Conservation (phyloP, 78 protist genomes). For the Mastigamoeba balamuthi region DNA sequence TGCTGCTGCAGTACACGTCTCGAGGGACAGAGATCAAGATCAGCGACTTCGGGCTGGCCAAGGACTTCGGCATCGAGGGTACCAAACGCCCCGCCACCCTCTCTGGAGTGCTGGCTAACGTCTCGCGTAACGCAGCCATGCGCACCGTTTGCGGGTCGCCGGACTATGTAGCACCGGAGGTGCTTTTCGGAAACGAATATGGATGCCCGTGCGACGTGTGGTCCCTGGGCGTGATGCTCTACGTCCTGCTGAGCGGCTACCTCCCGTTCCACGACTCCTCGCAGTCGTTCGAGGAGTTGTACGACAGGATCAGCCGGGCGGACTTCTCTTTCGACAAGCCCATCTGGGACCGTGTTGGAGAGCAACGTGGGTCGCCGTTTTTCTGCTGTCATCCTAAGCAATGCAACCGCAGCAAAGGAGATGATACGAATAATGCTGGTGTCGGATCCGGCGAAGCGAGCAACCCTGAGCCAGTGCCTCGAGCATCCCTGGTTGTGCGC, state of each 20-base stretch:
- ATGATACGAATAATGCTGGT: slow-evolving; percentile 55
- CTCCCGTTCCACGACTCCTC: neutral
- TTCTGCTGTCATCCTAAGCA: no score
- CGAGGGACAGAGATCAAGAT: slow-evolving; percentile 64
- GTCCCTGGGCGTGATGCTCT: slow-evolving; percentile 64
- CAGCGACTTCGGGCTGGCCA: slow-evolving; percentile 72
- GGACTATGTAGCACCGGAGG: slow-evolving; percentile 65
- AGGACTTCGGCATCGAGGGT: slow-evolving; percentile 45
- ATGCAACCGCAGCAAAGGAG: no score
- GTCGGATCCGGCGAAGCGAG: slow-evolving; percentile 63
- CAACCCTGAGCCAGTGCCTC: slow-evolving; percentile 59
- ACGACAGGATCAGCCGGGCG: no score
- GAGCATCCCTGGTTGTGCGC: slow-evolving; percentile 79
- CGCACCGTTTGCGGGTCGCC: slow-evolving; percentile 80
- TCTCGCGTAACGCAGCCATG: no score
- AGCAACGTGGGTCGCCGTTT: no score
- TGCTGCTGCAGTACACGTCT: no score
- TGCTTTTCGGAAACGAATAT: slow-evolving; percentile 43
- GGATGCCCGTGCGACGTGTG: slow-evolving; percentile 57
- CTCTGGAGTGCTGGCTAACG: no score
- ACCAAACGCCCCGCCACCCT: no score
- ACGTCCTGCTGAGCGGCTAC: slow-evolving; percentile 34
- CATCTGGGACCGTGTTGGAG: neutral
- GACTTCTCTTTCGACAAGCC: no score
- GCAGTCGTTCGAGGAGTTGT: neutral